Evolutionary conservation across 139 green algal genomes (phyloP), one percentile per base, ranked within the genome.

Genomic region (Mesotaenium endlicherianum): DNA sequence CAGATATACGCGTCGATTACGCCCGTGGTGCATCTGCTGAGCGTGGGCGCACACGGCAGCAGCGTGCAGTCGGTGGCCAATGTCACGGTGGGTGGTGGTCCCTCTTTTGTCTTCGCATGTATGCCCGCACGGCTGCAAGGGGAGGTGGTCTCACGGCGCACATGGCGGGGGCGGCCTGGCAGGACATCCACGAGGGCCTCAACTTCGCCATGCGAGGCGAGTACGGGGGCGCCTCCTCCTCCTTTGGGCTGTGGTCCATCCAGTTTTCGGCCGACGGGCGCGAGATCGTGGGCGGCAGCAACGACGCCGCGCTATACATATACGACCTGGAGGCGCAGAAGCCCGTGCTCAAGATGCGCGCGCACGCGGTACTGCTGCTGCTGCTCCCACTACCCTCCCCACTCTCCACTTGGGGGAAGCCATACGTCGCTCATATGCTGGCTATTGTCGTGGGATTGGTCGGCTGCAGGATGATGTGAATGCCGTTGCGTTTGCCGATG

Each of bases 401-500:
- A 50, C 39, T 20, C 14, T 16, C 64, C 64, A 4, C 55, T 67
- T n/a, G n/a, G n/a, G n/a, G n/a, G n/a, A n/a, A n/a, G n/a, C n/a
- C n/a, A n/a, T n/a, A n/a, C n/a, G n/a, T n/a, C n/a, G n/a, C 49
- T 59, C 49, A 59, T 59, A 16, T 59, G 49, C 49, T 59, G 49
- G 14, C 49, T 59, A 30, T 59, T 59, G 49, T 59, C 49, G 16
- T 16, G n/a, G n/a, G n/a, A n/a, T n/a, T n/a, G n/a, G n/a, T n/a
- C n/a, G n/a, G n/a, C 64, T 57, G 44, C 72, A 86, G 39, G 92
- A 97, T 75, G 95, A 98, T 88, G 95, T 99, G 17, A 99, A 99
- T 67, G 93, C 96, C 17, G 95, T 98, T 0, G 88, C 88, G 3
- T 97, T 93, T 38, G 91, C 92, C 40, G 87, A 93, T 59, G 83